Evolutionary conservation across 176 grass and related monocot species (phyloP), one percentile per base, ranked within the genome.

Genomic region (Oryza glumipatula): DNA sequence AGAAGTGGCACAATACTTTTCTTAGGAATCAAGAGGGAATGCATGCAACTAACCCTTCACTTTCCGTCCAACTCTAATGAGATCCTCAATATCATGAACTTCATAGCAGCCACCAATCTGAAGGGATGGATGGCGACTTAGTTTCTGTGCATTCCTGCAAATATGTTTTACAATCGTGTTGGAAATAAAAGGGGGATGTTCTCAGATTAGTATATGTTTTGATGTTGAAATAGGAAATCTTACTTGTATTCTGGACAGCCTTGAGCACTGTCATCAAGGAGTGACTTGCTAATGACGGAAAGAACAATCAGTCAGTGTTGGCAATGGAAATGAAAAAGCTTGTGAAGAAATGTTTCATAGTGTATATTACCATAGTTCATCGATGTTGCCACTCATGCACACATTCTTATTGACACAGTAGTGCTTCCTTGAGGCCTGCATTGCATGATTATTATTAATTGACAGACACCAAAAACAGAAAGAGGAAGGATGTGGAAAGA

Each of bases 61-160:
- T 76, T 85, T 90, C 17, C 9, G 80, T 12, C 95, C 95, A 48
- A 98, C 76, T 82, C 75, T 93, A 28, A 98, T 85, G 24, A 98
- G 95, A 87, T 98, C 95, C 90, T 98, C 95, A 77, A 98, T 98
- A 81, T 98, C 95, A 64, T 98, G 95, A 90, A 95, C 89, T 89
- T 98, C 93, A 83, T 95, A 89, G 86, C 72, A 93, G 23, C 95
- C 95, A 80, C 95, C 95, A 66, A 76, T 95, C 80, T 95, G 95
- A 90, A 98, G 88, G 67, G 93, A 95, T 84, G 93, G 93, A 80
- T 98, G 95, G 65, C 68, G 72, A 74, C 92, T 98, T 48, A 98
- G 16, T 91, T 95, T 98, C 77, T 93, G 80, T 85, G 93, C 93
- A 88, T 95, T 98, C 87, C 95, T 98, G 88, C 77, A 72, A 49